Evolutionary conservation across 2,329 filamentous ascomycete genomes (phyloP).

Genomic region (Penicillium sp.): DNA sequence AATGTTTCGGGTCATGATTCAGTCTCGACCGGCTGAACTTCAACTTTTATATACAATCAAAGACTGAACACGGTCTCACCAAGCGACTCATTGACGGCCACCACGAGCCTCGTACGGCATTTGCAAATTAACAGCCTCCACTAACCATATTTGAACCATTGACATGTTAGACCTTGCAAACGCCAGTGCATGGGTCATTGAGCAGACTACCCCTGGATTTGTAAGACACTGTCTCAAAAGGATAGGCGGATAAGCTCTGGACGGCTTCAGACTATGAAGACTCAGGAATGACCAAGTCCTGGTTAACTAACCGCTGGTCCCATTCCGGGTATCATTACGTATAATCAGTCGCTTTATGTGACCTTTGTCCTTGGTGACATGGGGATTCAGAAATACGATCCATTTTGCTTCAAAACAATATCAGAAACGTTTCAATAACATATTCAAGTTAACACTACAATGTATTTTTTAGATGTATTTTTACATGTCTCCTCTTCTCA

Average conservation of each 20-base stretch:
- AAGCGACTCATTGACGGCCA: neutral
- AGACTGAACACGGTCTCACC: neutral
- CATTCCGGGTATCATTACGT: neutral
- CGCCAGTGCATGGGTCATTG: neutral
- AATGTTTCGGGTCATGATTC: slow-evolving; percentile 5
- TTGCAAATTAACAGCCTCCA: neutral
- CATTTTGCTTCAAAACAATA: neutral
- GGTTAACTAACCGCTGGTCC: neutral
- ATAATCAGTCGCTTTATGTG: neutral
- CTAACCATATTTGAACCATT: neutral
- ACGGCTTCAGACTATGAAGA: neutral
- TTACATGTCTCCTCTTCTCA: neutral
- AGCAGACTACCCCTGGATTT: neutral
- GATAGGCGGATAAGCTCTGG: neutral
- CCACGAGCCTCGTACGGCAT: neutral
- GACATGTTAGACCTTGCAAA: neutral
- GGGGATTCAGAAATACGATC: neutral
- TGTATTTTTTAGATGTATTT: neutral
- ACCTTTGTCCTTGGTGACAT: neutral
- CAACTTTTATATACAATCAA: neutral
- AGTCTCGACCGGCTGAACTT: neutral
- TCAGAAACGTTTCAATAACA: neutral
- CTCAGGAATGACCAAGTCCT: neutral
- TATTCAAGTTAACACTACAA: neutral
- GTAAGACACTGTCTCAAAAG: neutral